Percentiles rank a stretch among this genome's conserved stretches.
These are phyloP conservation scores for Byssoonygena ceratinophila DNA, from an alignment of 2,329 filamentous ascomycete species.

Conservation along the genomic window DNA sequence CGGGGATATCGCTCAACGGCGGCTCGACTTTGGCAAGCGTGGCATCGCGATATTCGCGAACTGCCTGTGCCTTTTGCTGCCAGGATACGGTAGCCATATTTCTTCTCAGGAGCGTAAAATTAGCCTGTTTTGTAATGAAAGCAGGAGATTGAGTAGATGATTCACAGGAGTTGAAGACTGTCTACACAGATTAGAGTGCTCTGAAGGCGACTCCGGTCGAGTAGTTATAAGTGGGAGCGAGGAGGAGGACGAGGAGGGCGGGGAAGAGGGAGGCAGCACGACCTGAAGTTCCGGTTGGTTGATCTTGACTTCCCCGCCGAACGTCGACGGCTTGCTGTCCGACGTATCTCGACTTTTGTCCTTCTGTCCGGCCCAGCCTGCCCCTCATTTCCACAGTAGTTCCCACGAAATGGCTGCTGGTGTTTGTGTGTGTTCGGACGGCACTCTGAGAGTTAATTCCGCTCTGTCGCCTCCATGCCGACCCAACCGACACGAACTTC, in stretches of 20 bases:
- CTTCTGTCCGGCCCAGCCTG: neutral
- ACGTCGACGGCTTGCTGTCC: too few relatives aligned
- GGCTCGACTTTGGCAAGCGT: conserved; percentile 21
- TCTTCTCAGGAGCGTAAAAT: neutral
- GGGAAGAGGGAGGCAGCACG: neutral
- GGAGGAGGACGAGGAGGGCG: too few relatives aligned
- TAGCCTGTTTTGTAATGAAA: too few relatives aligned
- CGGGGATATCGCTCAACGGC: conserved; percentile 14
- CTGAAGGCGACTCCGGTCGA: too few relatives aligned
- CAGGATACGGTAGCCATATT: conserved; percentile 10
- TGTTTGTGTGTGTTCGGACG: too few relatives aligned
- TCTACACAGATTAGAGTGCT: neutral
- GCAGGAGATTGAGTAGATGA: neutral
- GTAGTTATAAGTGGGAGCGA: too few relatives aligned
- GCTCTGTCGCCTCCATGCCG: neutral
- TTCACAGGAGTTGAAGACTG: neutral
- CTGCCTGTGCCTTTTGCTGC: conserved; percentile 17
- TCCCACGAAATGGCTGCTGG: too few relatives aligned
- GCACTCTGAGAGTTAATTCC: neutral
- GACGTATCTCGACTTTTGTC: neutral
- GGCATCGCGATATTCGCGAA: conserved; percentile 21
- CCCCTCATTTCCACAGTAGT: neutral
- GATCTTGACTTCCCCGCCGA: too few relatives aligned
- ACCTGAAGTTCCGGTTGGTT: neutral
- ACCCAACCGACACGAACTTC: neutral